A percentile compares a stretch with the other conserved stretches of the same genome.
Evolutionary conservation across 768 basidiomycete species (phyloP).

Genomic region (Hemileccinum rubropunctum): DNA sequence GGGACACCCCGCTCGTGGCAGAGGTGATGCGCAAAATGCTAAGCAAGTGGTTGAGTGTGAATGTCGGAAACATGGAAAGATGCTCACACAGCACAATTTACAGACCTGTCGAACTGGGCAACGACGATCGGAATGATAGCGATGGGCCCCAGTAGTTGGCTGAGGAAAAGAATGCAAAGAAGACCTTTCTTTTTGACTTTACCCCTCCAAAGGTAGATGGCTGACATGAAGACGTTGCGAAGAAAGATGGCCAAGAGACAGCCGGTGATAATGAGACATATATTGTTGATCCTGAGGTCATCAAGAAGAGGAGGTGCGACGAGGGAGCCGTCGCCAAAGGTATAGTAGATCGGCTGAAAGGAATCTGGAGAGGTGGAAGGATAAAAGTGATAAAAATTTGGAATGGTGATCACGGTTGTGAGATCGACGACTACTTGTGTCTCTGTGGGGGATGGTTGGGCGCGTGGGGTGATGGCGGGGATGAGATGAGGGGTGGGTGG

Average conservation of each 20-base stretch:
- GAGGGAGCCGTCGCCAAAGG: slow-evolving; percentile 59
- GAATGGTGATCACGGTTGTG: slow-evolving; percentile 47
- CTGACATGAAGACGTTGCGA: slow-evolving; percentile 49
- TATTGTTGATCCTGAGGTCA: slow-evolving; percentile 40
- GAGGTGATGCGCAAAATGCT: slow-evolving; percentile 41
- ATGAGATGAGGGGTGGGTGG: not conserved
- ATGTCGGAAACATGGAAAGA: not conserved
- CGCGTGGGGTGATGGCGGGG: slow-evolving; percentile 1
- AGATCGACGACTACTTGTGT: slow-evolving; percentile 45
- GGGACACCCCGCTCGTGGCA: slow-evolving; percentile 34
- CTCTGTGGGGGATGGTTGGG: not conserved
- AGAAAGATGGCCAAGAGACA: slow-evolving; percentile 49
- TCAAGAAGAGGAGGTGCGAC: slow-evolving; percentile 44
- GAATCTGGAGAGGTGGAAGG: slow-evolving; percentile 35
- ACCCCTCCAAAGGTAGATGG: slow-evolving; percentile 51
- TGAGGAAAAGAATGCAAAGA: slow-evolving; percentile 54
- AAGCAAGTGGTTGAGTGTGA: not conserved
- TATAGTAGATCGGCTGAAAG: slow-evolving; percentile 47
- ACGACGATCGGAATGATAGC: slow-evolving; percentile 43
- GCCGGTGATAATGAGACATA: slow-evolving; percentile 47
- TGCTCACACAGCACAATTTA: slow-evolving; percentile 50
- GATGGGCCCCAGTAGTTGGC: slow-evolving; percentile 51
- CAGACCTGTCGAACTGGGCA: slow-evolving; percentile 40
- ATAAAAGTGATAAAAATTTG: slow-evolving; percentile 47
- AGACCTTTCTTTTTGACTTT: slow-evolving; percentile 56